These are phyloP conservation scores for Sporisorium scitamineum DNA, from an alignment of 1,284 basidiomycete species.

Conservation along the genomic window DNA sequence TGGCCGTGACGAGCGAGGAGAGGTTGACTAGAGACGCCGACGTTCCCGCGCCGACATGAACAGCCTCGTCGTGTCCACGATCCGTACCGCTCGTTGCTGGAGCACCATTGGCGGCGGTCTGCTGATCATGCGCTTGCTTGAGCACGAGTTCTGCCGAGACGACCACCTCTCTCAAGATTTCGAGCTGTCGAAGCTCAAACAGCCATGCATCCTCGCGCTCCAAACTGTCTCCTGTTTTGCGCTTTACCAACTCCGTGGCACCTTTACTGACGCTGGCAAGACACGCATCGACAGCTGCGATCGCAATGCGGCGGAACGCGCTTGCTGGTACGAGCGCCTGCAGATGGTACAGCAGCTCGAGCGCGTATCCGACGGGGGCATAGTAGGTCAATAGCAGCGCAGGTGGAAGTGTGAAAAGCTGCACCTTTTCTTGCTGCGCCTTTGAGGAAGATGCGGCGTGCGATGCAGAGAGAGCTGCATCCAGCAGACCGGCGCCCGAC, in stretches of 20 bases:
- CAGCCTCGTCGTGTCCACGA: background rate
- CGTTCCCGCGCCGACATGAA: background rate
- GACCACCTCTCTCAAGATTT: conserved; percentile 44
- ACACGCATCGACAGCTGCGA: conserved; percentile 29
- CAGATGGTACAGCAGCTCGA: conserved; percentile 43
- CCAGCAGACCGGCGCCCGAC: conserved; percentile 47
- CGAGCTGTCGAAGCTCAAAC: conserved; percentile 43
- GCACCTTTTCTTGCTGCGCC: conserved; percentile 30
- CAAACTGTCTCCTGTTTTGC: conserved; percentile 13
- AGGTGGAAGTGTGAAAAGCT: conserved; percentile 36
- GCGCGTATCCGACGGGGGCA: conserved; percentile 25
- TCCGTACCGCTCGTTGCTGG: background rate
- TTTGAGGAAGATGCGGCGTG: conserved; percentile 30
- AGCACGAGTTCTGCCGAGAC: conserved; percentile 39
- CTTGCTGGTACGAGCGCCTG: conserved; percentile 24
- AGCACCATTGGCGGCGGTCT: background rate
- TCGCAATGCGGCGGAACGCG: conserved; percentile 28
- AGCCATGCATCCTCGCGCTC: conserved; percentile 37
- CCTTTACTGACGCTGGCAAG: conserved; percentile 24
- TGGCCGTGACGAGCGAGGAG: conserved; percentile 35
- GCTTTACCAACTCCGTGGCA: conserved; percentile 17
- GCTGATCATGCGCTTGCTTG: conserved; percentile 24
- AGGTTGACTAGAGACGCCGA: conserved; percentile 30
- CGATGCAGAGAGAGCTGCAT: conserved; percentile 40
- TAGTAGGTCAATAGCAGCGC: conserved; percentile 34